phyloP scores from a whole-genome alignment of 805 yeast species.

The Henningerozyma blattae region DNA sequence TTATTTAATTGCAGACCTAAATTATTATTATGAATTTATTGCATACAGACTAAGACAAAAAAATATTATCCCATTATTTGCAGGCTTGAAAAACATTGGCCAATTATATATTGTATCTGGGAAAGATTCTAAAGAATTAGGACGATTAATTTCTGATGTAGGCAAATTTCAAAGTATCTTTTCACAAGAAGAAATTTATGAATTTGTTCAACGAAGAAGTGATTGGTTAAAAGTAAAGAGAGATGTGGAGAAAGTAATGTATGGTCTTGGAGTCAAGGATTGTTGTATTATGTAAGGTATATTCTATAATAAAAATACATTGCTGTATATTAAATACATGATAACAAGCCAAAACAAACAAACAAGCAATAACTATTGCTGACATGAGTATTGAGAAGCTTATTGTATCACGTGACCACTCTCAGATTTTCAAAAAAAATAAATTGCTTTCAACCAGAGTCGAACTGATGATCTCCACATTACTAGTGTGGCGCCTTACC shows the following conservation, averaged over 20 bases:
- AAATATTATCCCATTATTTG: constrained; percentile 62
- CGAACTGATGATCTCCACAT: constrained; percentile 79
- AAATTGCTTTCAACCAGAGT: constrained; percentile 56
- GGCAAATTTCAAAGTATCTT: constrained; percentile 81
- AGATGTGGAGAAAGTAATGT: constrained; percentile 89
- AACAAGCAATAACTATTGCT: no score
- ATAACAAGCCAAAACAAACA: no score
- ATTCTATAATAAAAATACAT: background rate
- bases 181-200: constrained; percentile 88
- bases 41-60: constrained; percentile 45
- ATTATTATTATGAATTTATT: constrained; percentile 65
- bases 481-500: constrained; percentile 87
- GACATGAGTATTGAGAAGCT: no score
- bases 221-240: constrained; percentile 74
- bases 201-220: constrained; percentile 72
- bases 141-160: constrained; percentile 70
- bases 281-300: constrained; percentile 41
- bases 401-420: no score
- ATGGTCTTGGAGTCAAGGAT: constrained; percentile 75
- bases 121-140: constrained; percentile 68
- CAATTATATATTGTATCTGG: constrained; percentile 62
- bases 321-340: no score
- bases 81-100: constrained; percentile 74
- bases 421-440: no score
- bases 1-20: constrained; percentile 69